Evolutionary conservation across 139 green algal species (phyloP), one percentile per base, ranked within the genome.

Genomic region (Prasinococcaceae sp.): DNA sequence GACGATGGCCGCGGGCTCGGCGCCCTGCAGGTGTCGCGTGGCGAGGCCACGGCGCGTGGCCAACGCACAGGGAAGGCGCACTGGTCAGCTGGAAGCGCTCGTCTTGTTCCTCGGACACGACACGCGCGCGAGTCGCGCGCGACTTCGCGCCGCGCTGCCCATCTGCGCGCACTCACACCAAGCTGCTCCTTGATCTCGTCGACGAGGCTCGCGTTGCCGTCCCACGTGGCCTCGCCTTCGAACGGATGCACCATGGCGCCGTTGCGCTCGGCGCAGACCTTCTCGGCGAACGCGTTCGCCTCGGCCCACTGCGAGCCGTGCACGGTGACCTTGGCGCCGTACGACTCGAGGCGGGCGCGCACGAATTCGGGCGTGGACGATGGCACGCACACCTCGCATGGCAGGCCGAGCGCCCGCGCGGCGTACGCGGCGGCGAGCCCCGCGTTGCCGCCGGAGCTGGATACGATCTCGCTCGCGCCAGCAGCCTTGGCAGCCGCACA

Each of bases 381-480:
- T 19, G 63, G 63, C 17, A 71, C 30, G 25, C 47, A 17, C 19
- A 55, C 45, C 1, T 16, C 17, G 19, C 23, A 22, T 4, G 44
- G 43, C 8, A 61, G 20, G 38, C 42, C 42, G n/a, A 71, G 40
- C 6, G 9, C 1, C n/a, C 52, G 24, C n/a, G 50, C 63, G 4
- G 46, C 39, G 50, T 66, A 61, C 8, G 63, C 63, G 12, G 28
- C 44, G 10, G 63, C 63, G 2, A 71, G 39, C 17, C 63, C 63
- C 2, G 63, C 63, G 44, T 71, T 71, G 2, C 63, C 63, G 1
- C 63, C 63, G 30, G 38, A 58, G 35, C 16, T 47, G 28, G 52
- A 64, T 5, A 71, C 55, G 9, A 71, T 22, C 36, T 20, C 14
- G 4, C n/a, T 45, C 17, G 37, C 39, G 16, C 54, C 63, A 2